Base-by-base conservation (phyloP, 2,329 filamentous ascomycete species). In the Beauveria asiatica region DNA sequence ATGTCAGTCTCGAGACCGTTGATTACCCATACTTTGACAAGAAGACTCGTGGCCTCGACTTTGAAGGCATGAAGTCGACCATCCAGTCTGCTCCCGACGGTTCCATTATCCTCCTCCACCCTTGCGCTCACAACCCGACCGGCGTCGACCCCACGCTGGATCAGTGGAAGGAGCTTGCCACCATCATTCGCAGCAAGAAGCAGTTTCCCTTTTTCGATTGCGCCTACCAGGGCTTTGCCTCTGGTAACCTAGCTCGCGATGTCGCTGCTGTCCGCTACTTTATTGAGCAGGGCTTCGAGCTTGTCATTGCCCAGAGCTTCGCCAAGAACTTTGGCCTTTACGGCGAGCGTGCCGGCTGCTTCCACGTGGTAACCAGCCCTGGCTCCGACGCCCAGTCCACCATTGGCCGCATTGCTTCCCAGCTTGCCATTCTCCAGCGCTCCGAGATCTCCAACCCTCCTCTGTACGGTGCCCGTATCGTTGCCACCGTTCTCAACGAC, bases 181-280 rank as follows among this genome's bases (percentile, higher is more conserved):
- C 80, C 48, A 75, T 96, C 49, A 86, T 97, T 74, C 83, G 83
- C 68, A 75, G 84, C 69, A 91, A 88, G 76, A 84, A 84, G 64
- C 93, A 95, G 75, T 96, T 99, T 78, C 93, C 94, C 69, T 97
- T 99, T 84, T 97, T 99, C 77, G 94, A 99, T 80, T 90, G 85
- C 65, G 94, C 94, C 60, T 99, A 99, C 80, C 94, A 97, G 76
- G 93, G 94, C 61, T 99, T 99, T 73, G 94, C 94, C 3, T 96
- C 94, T 1, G 94, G 94, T 62, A 87, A 95, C 72, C 83, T 97
- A 21, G 80, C 83, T 67, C 84, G 86, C 62, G 94, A 99, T 73
- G 90, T 90, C 65, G 92, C 88, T 80, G 90, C 94, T n/a, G 87
- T 99, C 67, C 89, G 91, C 66, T 90, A 96, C 81, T 99, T 99